These are phyloP conservation scores for Epichloe sibirici DNA, from an alignment of 2,329 filamentous ascomycete species.

Conservation along the genomic window DNA sequence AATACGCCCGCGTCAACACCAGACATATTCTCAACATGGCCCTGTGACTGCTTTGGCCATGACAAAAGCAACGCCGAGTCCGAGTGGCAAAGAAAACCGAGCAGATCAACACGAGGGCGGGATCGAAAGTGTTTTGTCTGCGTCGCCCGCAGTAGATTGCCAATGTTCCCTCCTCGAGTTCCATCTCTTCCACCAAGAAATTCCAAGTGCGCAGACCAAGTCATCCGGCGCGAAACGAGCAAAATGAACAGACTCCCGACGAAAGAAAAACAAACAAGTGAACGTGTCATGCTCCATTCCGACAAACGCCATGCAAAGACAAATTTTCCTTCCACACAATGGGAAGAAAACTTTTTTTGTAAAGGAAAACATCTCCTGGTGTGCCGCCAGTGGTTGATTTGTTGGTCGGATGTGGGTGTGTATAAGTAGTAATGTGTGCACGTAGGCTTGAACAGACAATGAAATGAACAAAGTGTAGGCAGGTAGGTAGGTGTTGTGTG, in stretches of 20 bases:
- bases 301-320: constrained; percentile 23
- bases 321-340: constrained; percentile 9
- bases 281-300: constrained; percentile 12
- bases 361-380: constrained; percentile 9
- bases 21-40: constrained; percentile 12
- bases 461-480: constrained; percentile 8
- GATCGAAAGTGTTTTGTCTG: background rate
- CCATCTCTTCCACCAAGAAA: constrained; percentile 7
- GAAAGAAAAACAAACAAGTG: constrained; percentile 11
- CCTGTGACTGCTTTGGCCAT: background rate
- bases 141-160: background rate
- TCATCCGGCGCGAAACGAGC: constrained; percentile 7
- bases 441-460: constrained; percentile 5
- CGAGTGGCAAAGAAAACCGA: background rate
- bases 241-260: constrained; percentile 8
- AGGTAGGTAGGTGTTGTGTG: constrained; percentile 4
- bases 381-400: constrained; percentile 4
- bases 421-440: constrained; percentile 5
- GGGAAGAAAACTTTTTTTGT: constrained; percentile 6
- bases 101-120: background rate
- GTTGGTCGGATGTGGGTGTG: constrained; percentile 6
- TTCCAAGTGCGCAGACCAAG: constrained; percentile 7
- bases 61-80: background rate
- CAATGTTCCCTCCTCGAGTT: background rate
- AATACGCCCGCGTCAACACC: constrained; percentile 10